A percentile compares a stretch with the other conserved stretches of the same genome.
Conservation (phyloP, 208 protist genomes). For the Leishmania amazonensis region DNA sequence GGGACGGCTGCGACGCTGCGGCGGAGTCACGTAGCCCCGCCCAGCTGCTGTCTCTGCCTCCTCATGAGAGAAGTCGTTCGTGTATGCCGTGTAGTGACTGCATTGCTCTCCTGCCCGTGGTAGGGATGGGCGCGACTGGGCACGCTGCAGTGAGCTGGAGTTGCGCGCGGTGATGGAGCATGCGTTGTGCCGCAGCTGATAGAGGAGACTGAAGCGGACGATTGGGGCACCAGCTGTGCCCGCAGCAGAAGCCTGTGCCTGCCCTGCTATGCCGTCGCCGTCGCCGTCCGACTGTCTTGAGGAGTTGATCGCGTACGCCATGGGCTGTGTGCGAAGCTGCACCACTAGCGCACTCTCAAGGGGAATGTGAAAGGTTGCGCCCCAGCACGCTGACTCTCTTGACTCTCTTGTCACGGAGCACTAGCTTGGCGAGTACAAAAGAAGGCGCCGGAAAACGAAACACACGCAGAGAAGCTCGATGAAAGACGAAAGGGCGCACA, state of each 20-base stretch:
- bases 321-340: background rate
- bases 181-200: slow-evolving; percentile 27
- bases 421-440: background rate
- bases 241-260: background rate
- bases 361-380: background rate
- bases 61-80: background rate
- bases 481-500: background rate
- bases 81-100: background rate
- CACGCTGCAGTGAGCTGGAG: slow-evolving; percentile 7
- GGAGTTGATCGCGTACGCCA: background rate
- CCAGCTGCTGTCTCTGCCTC: background rate
- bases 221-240: background rate
- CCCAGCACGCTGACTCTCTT: background rate
- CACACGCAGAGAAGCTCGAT: background rate
- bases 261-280: background rate
- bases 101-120: background rate
- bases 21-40: background rate
- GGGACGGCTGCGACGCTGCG: background rate
- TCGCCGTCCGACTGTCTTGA: background rate
- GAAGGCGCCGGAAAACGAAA: background rate
- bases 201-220: slow-evolving; percentile 46
- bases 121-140: background rate
- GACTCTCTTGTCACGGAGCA: background rate
- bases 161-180: slow-evolving; percentile 21
- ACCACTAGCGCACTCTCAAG: background rate